These are phyloP conservation scores for Phytophthora podocarpi DNA, from an alignment of 352 stramenopile species.

Conservation along the genomic window DNA sequence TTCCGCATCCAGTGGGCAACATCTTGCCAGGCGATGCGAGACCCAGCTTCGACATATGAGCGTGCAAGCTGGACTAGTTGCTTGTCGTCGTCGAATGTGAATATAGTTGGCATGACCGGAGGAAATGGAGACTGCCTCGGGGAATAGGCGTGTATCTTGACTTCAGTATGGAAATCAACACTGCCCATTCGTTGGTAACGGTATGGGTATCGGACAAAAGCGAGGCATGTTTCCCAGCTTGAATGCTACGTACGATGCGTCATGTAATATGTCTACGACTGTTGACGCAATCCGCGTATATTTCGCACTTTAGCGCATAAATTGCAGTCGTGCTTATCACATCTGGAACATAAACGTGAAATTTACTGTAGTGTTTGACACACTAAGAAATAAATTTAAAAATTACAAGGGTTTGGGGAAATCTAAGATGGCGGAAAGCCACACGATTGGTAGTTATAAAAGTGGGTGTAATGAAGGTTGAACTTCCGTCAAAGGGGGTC, in stretches of 20 bases:
- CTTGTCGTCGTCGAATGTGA: conserved; percentile 16
- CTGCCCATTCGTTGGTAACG: background rate
- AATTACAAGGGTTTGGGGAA: too few species aligned
- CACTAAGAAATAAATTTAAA: too few species aligned
- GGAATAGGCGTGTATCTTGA: background rate
- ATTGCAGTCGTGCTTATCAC: background rate
- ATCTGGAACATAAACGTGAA: too few species aligned
- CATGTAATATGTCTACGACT: background rate
- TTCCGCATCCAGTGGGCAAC: background rate
- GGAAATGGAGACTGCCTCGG: too few species aligned
- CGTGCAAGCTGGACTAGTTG: conserved; percentile 2
- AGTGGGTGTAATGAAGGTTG: too few species aligned
- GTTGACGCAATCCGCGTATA: conserved; percentile 9
- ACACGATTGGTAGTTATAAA: too few species aligned
- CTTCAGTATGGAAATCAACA: background rate
- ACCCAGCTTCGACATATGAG: background rate
- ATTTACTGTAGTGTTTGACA: too few species aligned
- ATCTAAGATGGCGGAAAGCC: too few species aligned
- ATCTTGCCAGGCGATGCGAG: background rate
- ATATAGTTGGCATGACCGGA: background rate
- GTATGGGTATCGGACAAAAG: background rate
- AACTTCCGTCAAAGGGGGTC: too few species aligned
- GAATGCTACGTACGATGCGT: too few species aligned
- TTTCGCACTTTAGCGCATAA: background rate
- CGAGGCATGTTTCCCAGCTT: too few species aligned